phyloP scores from a whole-genome alignment of 139 green algal genomes.

The Bryopsis sp. region DNA sequence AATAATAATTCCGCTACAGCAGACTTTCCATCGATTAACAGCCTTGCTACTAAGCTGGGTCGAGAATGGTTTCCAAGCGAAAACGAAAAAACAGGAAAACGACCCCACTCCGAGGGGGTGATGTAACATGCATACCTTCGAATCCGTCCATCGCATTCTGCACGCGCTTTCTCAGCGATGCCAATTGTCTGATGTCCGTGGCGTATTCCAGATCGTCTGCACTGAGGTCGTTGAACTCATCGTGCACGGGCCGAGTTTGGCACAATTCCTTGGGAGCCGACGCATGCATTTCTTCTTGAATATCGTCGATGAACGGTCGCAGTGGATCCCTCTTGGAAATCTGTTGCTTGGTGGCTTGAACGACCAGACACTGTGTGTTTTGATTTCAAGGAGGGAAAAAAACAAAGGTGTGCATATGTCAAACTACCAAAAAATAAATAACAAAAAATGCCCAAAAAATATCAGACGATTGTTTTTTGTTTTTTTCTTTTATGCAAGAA shows the following conservation, averaged over 20 bases:
- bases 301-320: slow-evolving; percentile 9
- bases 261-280: neutral
- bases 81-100: no score
- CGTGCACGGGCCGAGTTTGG: neutral
- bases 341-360: slow-evolving; percentile 11
- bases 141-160: neutral
- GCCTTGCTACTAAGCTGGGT: no score
- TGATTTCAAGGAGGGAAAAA: no score
- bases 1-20: no score
- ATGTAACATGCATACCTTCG: neutral
- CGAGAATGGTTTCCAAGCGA: no score
- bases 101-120: no score
- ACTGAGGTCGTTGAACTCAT: slow-evolving; percentile 6
- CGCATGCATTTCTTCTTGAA: neutral
- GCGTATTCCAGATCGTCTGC: slow-evolving; percentile 17
- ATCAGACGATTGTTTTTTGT: no score
- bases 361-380: slow-evolving; percentile 4
- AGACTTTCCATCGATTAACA: no score
- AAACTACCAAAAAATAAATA: no score
- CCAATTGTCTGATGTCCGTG: neutral
- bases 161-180: neutral
- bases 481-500: no score
- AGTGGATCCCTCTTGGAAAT: slow-evolving; percentile 13
- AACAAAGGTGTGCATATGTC: no score
- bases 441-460: no score